Conservation (phyloP, 2,329 filamentous ascomycete genomes). For the Cercospora sojina region DNA sequence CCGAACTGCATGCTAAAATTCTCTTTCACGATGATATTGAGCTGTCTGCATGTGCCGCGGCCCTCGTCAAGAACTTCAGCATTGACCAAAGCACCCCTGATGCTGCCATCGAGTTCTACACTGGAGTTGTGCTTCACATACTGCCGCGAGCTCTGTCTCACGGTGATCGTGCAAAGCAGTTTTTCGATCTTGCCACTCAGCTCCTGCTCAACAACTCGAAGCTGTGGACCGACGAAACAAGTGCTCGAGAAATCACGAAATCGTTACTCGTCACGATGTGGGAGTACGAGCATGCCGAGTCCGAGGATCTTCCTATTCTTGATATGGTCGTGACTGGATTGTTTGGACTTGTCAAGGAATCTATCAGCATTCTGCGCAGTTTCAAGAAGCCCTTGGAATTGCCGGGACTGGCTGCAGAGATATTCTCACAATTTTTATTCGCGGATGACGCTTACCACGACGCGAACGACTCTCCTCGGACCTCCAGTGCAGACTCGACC, state of each 20-base stretch:
- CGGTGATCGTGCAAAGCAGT: slow-evolving; percentile 16
- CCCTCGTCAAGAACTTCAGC: slow-evolving; percentile 29
- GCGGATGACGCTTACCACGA: slow-evolving; percentile 12
- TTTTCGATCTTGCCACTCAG: slow-evolving; percentile 26
- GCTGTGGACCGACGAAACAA: slow-evolving; percentile 23
- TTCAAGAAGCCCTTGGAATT: slow-evolving; percentile 35
- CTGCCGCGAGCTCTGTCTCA: slow-evolving; percentile 26
- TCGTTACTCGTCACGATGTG: slow-evolving; percentile 22
- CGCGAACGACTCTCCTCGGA: background rate
- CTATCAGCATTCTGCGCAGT: slow-evolving; percentile 31
- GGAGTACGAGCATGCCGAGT: slow-evolving; percentile 30
- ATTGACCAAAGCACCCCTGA: slow-evolving; percentile 20
- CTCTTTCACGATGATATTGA: slow-evolving; percentile 26
- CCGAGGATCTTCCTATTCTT: slow-evolving; percentile 24
- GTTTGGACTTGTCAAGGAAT: slow-evolving; percentile 42
- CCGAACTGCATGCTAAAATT: slow-evolving; percentile 40
- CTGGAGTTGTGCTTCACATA: slow-evolving; percentile 22
- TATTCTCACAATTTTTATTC: slow-evolving; percentile 34
- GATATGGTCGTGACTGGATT: slow-evolving; percentile 36
- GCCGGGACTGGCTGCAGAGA: slow-evolving; percentile 25
- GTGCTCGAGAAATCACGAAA: slow-evolving; percentile 25
- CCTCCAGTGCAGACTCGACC: background rate
- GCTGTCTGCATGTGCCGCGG: slow-evolving; percentile 20
- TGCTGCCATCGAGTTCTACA: slow-evolving; percentile 28
- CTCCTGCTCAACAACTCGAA: slow-evolving; percentile 21